A percentile compares a stretch with the other conserved stretches of the same genome.
Conservation (phyloP, 208 protist genomes). For the Polymyxa betae region DNA sequence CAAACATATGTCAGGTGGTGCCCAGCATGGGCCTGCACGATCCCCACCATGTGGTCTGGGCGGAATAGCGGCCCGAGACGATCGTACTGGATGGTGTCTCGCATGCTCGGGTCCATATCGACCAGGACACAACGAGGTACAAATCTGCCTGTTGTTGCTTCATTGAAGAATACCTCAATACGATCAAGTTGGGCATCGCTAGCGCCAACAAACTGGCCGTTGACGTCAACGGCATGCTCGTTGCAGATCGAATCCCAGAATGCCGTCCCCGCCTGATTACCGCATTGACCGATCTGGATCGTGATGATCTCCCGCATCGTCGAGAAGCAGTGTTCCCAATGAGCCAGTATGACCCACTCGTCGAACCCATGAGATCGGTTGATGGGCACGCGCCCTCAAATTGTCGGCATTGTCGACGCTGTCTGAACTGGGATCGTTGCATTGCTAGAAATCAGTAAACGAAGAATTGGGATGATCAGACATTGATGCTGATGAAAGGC, state of each 20-base stretch:
- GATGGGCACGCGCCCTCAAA: background rate
- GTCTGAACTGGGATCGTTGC: no score
- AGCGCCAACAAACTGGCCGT: constrained; percentile 84
- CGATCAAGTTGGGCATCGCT: constrained; percentile 91
- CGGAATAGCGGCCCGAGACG: constrained; percentile 78
- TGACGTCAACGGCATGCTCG: constrained; percentile 83
- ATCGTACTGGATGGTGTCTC: constrained; percentile 77
- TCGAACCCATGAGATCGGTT: background rate
- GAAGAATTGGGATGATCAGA: no score
- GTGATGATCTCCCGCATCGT: constrained; percentile 62
- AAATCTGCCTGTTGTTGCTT: constrained; percentile 72
- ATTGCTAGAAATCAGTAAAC: no score
- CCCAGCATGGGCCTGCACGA: no score
- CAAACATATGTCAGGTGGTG: no score
- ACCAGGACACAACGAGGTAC: constrained; percentile 60
- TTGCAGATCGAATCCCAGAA: constrained; percentile 77
- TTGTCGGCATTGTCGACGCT: no score
- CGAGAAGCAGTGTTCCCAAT: background rate
- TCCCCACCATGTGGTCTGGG: constrained; percentile 79
- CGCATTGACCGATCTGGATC: constrained; percentile 62
- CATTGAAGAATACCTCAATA: constrained; percentile 97
- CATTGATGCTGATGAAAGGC: no score
- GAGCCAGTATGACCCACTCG: background rate
- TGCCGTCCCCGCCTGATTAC: constrained; percentile 63
- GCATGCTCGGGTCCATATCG: constrained; percentile 78